Evolutionary conservation across 441 rosid genomes (phyloP).

Genomic region (Mallotus repandus): DNA sequence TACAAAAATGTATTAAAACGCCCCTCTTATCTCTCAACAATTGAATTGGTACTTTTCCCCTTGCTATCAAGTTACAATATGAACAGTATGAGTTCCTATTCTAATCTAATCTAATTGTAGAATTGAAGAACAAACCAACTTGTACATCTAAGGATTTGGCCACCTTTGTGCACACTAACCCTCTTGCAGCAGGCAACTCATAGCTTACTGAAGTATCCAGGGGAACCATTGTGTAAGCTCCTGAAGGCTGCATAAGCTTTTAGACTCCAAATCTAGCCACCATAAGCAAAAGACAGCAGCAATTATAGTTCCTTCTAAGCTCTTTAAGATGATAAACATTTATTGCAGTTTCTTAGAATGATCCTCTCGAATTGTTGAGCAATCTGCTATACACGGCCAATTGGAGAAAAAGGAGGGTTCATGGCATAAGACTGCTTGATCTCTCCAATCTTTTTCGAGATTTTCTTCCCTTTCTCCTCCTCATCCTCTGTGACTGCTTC

Average conservation of each 20-base stretch:
- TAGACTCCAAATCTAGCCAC: slow-evolving; percentile 4
- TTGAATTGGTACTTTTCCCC: slow-evolving; percentile 32
- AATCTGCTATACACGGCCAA: slow-evolving; percentile 61
- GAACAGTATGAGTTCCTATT: slow-evolving; percentile 43
- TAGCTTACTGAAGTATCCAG: not conserved
- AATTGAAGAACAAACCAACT: slow-evolving; percentile 38
- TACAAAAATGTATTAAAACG: slow-evolving; percentile 16
- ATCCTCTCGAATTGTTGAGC: slow-evolving; percentile 15
- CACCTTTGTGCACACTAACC: slow-evolving; percentile 5
- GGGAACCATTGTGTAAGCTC: not conserved
- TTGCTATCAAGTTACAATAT: slow-evolving; percentile 43
- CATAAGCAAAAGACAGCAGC: not conserved
- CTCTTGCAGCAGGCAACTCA: not conserved
- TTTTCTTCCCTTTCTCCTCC: slow-evolving; percentile 45
- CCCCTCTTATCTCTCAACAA: slow-evolving; percentile 28
- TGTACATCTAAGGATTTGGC: slow-evolving; percentile 24
- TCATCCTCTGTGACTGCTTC: slow-evolving; percentile 58
- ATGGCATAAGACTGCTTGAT: slow-evolving; percentile 56
- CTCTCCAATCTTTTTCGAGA: slow-evolving; percentile 37
- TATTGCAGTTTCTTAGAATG: not conserved
- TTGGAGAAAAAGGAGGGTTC: slow-evolving; percentile 90
- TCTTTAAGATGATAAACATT: not conserved
- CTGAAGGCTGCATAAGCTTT: slow-evolving; percentile 6
- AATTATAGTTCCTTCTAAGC: not conserved
- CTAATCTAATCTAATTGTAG: slow-evolving; percentile 25